Base-by-base conservation (phyloP, 2,329 filamentous ascomycete species). In the Verticillium zaregamsianum region DNA sequence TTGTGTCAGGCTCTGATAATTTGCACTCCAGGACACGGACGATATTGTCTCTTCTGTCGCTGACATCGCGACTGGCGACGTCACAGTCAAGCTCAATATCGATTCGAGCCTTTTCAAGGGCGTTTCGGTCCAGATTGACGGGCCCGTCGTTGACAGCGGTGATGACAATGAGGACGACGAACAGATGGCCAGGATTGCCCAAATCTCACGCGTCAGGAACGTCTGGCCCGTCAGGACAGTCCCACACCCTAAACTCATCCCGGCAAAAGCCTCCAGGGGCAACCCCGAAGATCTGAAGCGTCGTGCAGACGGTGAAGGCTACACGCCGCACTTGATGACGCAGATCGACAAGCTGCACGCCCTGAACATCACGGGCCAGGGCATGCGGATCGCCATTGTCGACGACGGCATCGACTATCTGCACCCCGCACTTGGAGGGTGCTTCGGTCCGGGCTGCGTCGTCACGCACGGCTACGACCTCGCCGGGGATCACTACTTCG, bases 391-490 rank as follows among this genome's bases (percentile, higher is more conserved):
- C 69, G 83, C 74, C 52, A 72, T 86, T 14, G 75, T 86, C 32
- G 83, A 86, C 68, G 82, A 77, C 20, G 83, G 83, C 68, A 73
- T 87, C 57, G 86, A 90, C 68, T 89, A 88, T 67, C 79, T 74
- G 0, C 86, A 89, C 66, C 83, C 85, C 2, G 83, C 84, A 31
- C 79, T 90, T 0, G 87, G 87, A 33, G 85, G 85, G 45, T 86
- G 86, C 67, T 88, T 88, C 68, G 87, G 86, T 2, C 68, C 76
- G 0, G 84, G 80, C 12, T 88, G 81, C 66, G 75, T 87, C 39
- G 82, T 89, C 31, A 76, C 78, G 2, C 82, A 79, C 61, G 86
- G 87, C 17, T 76, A 77, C 37, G 85, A 87, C 64, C 75, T 86
- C 56, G 80, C 86, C 15, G 86, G 85, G 20, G 83, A 88, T 59